Conservation (phyloP, 2,329 filamentous ascomycete species). For the Fusarium guadeloupense region DNA sequence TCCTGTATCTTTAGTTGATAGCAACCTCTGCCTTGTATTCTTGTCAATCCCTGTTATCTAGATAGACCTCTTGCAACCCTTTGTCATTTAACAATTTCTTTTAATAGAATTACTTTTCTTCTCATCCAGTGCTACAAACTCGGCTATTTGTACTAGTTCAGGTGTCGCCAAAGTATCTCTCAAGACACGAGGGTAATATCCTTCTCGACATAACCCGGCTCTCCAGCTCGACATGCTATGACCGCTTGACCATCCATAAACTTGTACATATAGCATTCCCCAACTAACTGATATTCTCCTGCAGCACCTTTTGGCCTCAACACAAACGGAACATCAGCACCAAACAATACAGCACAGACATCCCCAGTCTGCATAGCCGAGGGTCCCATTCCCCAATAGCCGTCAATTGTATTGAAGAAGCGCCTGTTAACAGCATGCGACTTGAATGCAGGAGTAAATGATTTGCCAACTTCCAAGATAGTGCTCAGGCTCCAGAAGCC, state of each 20-base stretch:
- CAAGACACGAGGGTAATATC: not conserved
- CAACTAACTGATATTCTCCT: constrained; percentile 9
- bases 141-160: no score
- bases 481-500: constrained; percentile 6
- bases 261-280: constrained; percentile 12
- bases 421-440: not conserved
- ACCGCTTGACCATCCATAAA: constrained; percentile 11
- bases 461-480: not conserved
- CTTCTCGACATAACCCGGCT: not conserved
- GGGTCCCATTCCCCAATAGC: constrained; percentile 2
- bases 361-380: not conserved
- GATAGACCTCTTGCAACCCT: no score
- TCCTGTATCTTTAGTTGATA: no score
- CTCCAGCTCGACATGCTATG: not conserved
- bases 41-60: no score
- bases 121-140: no score
- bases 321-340: constrained; percentile 8
- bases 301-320: not conserved
- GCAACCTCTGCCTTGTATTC: no score
- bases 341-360: constrained; percentile 1
- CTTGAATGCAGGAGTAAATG: constrained; percentile 3
- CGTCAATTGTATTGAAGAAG: constrained; percentile 2
- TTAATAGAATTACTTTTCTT: no score
- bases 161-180: not conserved
- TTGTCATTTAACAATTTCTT: no score